These are phyloP conservation scores for Aureobasidium sp. DNA, from an alignment of 2,329 filamentous ascomycete species.

Conservation along the genomic window DNA sequence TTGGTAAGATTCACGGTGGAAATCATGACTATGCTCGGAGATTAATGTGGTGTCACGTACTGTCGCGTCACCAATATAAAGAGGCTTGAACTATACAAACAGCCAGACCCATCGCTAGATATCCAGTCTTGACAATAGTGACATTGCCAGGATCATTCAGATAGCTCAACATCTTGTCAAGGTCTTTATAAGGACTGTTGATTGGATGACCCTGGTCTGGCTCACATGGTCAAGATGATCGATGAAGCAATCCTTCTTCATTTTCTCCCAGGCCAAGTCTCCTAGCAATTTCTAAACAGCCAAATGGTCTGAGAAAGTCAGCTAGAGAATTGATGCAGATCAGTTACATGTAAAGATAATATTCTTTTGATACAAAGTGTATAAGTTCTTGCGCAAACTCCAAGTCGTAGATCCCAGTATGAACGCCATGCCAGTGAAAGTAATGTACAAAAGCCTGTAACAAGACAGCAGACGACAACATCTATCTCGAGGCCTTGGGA, in stretches of 20 bases:
- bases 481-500: slow-evolving; percentile 11
- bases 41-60: neutral
- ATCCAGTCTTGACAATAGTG: neutral
- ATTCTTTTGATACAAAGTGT: neutral
- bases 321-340: neutral
- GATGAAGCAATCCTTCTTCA: neutral
- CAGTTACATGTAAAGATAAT: neutral
- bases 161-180: neutral
- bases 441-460: neutral
- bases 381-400: neutral
- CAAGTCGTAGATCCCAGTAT: neutral
- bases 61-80: neutral
- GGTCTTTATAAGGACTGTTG: neutral
- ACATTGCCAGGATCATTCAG: neutral
- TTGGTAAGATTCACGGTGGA: too few species aligned
- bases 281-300: neutral
- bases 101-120: neutral
- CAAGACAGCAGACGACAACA: neutral
- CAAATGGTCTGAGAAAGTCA: neutral
- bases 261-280: neutral
- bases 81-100: neutral
- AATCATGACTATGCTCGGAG: neutral
- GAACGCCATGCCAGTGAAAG: slow-evolving; percentile 6
- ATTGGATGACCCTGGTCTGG: neutral
- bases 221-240: neutral